Percentiles rank a stretch among this genome's conserved stretches.
These are phyloP conservation scores for Zhuliangozyma parablackwelliae DNA, from an alignment of 1,139 yeast genomes.

Conservation along the genomic window DNA sequence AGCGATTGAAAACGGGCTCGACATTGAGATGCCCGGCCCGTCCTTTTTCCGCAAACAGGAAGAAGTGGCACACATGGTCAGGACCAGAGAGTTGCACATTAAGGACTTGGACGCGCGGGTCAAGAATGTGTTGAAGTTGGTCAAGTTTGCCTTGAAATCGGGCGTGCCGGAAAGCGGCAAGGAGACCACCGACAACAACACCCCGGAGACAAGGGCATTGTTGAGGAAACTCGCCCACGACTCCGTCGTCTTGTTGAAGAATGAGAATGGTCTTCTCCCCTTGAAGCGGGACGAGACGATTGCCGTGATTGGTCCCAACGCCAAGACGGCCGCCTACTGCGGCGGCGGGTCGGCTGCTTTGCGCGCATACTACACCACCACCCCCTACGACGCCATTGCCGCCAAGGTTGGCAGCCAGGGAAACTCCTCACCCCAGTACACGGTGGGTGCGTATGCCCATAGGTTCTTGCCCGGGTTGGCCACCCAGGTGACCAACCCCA, in stretches of 20 bases:
- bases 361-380: conserved; percentile 24
- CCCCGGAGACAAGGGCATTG: conserved; percentile 37
- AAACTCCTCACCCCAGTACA: conserved; percentile 12
- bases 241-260: conserved; percentile 50
- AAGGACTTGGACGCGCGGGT: conserved; percentile 43
- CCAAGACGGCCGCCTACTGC: conserved; percentile 23
- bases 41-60: conserved; percentile 39
- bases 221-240: conserved; percentile 49
- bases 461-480: conserved; percentile 28
- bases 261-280: conserved; percentile 43
- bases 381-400: conserved; percentile 26
- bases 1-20: conserved; percentile 50
- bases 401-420: conserved; percentile 13
- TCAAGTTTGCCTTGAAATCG: conserved; percentile 35
- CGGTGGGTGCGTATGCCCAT: conserved; percentile 19
- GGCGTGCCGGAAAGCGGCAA: conserved; percentile 34
- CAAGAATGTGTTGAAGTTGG: conserved; percentile 41
- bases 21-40: conserved; percentile 65
- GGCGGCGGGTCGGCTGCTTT: conserved; percentile 37
- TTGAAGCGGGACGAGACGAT: conserved; percentile 19
- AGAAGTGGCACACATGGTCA: conserved; percentile 28
- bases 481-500: conserved; percentile 16
- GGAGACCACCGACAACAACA: conserved; percentile 26
- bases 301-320: conserved; percentile 35
- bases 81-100: conserved; percentile 24